Evolutionary conservation across 1,284 basidiomycete genomes (phyloP).

Genomic region (Trichosporon faecale): DNA sequence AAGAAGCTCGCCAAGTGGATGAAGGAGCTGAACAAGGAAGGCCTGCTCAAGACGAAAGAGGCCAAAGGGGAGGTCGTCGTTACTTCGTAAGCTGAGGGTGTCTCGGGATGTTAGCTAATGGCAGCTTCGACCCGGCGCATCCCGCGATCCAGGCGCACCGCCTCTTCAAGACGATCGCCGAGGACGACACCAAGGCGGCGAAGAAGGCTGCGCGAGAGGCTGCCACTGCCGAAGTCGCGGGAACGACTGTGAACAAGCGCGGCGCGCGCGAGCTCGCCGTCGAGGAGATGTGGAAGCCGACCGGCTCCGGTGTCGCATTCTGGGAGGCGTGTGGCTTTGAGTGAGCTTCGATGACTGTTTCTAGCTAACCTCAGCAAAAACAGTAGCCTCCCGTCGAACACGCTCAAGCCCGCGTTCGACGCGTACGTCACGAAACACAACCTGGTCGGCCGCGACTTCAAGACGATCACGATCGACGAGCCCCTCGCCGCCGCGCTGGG

Average conservation of each 20-base stretch:
- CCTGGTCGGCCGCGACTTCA: constrained; percentile 65
- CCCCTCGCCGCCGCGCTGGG: constrained; percentile 60
- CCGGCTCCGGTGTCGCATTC: constrained; percentile 58
- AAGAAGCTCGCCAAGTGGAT: constrained; percentile 78
- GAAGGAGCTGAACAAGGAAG: constrained; percentile 68
- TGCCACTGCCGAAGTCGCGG: constrained; percentile 53
- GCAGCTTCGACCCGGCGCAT: constrained; percentile 63
- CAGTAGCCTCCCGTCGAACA: constrained; percentile 25
- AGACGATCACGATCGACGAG: constrained; percentile 66
- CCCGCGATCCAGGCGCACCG: constrained; percentile 59
- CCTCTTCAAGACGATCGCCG: constrained; percentile 61
- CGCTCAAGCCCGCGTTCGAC: constrained; percentile 60
- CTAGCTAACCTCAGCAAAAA: constrained; percentile 30
- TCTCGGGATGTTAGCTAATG: constrained; percentile 1
- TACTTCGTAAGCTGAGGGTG: constrained; percentile 27
- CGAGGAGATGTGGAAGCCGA: constrained; percentile 72
- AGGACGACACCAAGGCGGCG: constrained; percentile 56
- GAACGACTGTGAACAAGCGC: constrained; percentile 24
- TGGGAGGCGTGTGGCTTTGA: constrained; percentile 61
- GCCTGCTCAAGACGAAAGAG: constrained; percentile 69
- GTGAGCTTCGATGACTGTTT: constrained; percentile 52
- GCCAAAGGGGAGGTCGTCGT: constrained; percentile 58
- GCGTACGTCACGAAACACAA: constrained; percentile 61
- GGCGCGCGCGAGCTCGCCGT: constrained; percentile 51
- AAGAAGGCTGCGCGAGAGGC: constrained; percentile 51